phyloP scores from a whole-genome alignment of 768 basidiomycete genomes.

The Leccinum olivaceopallidum region DNA sequence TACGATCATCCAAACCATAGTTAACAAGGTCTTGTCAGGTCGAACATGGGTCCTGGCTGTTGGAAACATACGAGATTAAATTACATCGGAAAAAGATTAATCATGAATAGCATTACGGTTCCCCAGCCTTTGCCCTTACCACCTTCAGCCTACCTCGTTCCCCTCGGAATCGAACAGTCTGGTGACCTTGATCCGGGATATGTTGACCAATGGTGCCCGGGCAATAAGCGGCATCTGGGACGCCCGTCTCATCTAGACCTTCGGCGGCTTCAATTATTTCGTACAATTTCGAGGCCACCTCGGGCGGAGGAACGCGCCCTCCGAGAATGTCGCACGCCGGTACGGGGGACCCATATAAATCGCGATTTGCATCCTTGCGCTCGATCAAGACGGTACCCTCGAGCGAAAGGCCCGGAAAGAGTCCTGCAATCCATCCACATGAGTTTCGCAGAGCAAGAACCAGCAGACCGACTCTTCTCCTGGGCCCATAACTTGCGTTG shows the following conservation, averaged over 20 bases:
- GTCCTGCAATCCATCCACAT: conserved; percentile 46
- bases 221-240: conserved; percentile 80
- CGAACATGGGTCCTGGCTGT: conserved; percentile 1
- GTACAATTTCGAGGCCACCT: conserved; percentile 89
- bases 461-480: neutral
- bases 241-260: conserved; percentile 81
- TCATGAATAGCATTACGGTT: conserved; percentile 7
- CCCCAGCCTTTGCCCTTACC: neutral
- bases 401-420: conserved; percentile 92
- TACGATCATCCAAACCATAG: neutral
- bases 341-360: conserved; percentile 92
- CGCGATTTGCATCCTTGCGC: conserved; percentile 93
- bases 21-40: neutral
- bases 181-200: conserved; percentile 44
- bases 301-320: conserved; percentile 95
- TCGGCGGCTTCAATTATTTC: conserved; percentile 97
- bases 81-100: conserved; percentile 1
- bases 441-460: neutral
- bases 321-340: conserved; percentile 89
- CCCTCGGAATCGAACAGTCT: conserved; percentile 78
- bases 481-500: conserved; percentile 70
- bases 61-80: neutral
- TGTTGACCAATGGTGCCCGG: conserved; percentile 66
- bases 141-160: conserved; percentile 15
- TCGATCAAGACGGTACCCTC: conserved; percentile 96